Evolutionary conservation across 495 filamentous ascomycete genomes (phyloP), one percentile per base, ranked within the genome.

Genomic region (Aspergillus nidulans): DNA sequence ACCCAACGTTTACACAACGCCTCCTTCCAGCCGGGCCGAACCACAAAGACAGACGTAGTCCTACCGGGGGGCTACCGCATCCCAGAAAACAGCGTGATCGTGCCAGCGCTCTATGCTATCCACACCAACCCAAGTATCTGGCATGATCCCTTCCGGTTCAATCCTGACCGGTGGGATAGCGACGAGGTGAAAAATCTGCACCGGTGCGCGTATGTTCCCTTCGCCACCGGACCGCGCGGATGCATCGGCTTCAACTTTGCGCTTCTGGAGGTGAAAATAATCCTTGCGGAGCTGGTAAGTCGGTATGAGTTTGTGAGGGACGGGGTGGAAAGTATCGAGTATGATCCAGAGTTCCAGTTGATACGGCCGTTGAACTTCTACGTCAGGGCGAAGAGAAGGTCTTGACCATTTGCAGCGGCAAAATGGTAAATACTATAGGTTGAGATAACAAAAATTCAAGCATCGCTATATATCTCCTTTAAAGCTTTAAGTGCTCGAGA

Each of bases 211-310:
- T 84, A 83, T 57, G 64, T 76, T 6, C 80, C 80, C 0, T 83
- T 84, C 49, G 79, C 74, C 1, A 69, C 73, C 3, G 81, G 81
- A 0, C 66, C 68, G 2, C 61, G 81, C 2, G 66, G 66, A 26
- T 84, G 80, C 61, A 78, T 84, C 44, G 81, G 80, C 0, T 83
- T 83, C 62, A 83, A 83, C 58, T 79, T 82, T 62, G 82, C 81
- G 0, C 58, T 84, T 42, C 56, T 68, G n/a, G 77, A 85, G 60
- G 71, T 82, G 21, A 81, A 81, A 66, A 64, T 78, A 1, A 58
- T 81, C 23, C 40, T 85, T 53, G 49, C 69, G 4, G 69, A 81
- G 66, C 61, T 84, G 32, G 68, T 83, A 3, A 80, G 69, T 43
- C 67, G 78, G 20, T 84, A 84, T 58, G 60, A 78, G 58, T 83